Evolutionary conservation across 73 alveolate species (phyloP), one percentile per base, ranked within the genome.

Genomic region (Paramecium tetraurelia): DNA sequence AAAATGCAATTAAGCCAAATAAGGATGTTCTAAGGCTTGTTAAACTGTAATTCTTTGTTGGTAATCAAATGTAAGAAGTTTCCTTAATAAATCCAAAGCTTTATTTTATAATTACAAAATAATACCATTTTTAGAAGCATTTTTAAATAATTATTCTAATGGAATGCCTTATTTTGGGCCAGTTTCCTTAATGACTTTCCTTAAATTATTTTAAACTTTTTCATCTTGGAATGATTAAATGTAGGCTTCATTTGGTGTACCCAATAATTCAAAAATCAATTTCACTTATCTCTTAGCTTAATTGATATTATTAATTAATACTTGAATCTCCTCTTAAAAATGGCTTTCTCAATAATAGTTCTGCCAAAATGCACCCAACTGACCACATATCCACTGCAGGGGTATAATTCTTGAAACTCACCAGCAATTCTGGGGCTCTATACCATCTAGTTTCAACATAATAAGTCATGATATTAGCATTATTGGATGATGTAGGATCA

Each of bases 11-110:
- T 92, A 86, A 7, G 90, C 92, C 35, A 97, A 77, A 93, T 90
- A 97, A 27, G 98, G 98, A 93, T 97, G 99, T 85, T 96, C 95
- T 35, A 97, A 76, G 38, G 98, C 98, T 59, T 97, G 93, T 58
- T 97, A 97, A 16, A 97, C 95, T 68, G 98, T 95, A 57, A 97
- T 94, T 93, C 99, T 96, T 87, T 96, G 83, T 10, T 33, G 92
- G 21, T 97, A 96, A 50, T 97, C 96, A 68, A 96, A 95, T 27
- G 86, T 69, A 14, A 95, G 94, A 1, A 59, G 44, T 59, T 50
- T 58, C 84, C 84, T 88, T 22, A 86, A 72, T 69, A 63, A 63
- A 85, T 59, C 90, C 33, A 58, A 27, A n/a, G 89, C 93, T 84
- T 7, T 22, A 77, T 24, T 3, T 0, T 68, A 7, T 53, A 18